Conservation (phyloP, 441 rosid species). For the Biscutella laevigata region DNA sequence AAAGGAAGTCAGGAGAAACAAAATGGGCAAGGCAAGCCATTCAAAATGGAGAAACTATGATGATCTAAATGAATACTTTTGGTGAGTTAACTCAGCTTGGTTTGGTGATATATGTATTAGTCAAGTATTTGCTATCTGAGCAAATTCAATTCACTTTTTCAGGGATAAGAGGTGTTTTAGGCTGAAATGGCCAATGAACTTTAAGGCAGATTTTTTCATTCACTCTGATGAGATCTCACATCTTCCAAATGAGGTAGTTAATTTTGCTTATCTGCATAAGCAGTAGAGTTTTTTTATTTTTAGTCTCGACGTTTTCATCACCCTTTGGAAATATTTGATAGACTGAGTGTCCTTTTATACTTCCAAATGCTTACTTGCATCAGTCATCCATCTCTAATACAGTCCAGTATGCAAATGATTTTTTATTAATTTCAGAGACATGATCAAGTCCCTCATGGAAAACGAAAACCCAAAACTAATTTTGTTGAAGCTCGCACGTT, state of each 20-base stretch:
- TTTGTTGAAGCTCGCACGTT: slow-evolving; percentile 87
- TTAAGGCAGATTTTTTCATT: slow-evolving; percentile 60
- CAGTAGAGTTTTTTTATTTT: neutral
- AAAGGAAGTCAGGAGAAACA: slow-evolving; percentile 81
- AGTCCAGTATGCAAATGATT: neutral
- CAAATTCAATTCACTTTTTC: slow-evolving; percentile 26
- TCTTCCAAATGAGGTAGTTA: slow-evolving; percentile 35
- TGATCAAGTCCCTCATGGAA: slow-evolving; percentile 50
- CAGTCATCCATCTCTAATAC: neutral
- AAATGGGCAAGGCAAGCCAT: slow-evolving; percentile 76
- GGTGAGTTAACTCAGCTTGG: slow-evolving; percentile 99
- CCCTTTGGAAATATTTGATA: neutral
- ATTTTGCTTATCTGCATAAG: neutral
- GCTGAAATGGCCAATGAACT: slow-evolving; percentile 71
- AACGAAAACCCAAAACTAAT: slow-evolving; percentile 65
- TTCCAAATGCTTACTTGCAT: neutral
- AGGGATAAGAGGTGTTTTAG: slow-evolving; percentile 66
- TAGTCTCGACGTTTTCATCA: neutral
- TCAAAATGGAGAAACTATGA: slow-evolving; percentile 97
- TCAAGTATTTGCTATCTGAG: slow-evolving; percentile 16
- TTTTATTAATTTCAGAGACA: slow-evolving; percentile 6
- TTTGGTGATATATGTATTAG: slow-evolving; percentile 24
- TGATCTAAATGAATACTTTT: slow-evolving; percentile 95
- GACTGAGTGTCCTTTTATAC: neutral
- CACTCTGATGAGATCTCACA: slow-evolving; percentile 37